Conservation (phyloP, 306 rosid genomes). For the Cyclanthera cordifolia region DNA sequence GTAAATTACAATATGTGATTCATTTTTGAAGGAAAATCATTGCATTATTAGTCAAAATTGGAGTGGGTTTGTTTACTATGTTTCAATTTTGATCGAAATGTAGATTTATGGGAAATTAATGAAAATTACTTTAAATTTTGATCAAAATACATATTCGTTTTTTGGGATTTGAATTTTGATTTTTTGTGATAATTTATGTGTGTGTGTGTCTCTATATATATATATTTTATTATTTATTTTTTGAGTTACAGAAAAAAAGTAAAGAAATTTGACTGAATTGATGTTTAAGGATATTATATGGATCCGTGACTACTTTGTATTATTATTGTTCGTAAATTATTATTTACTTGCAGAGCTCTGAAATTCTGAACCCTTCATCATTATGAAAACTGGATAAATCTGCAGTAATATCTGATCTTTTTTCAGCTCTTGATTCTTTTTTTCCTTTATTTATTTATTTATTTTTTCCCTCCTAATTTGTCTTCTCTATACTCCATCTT, state of each 20-base stretch:
- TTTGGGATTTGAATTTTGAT: no score
- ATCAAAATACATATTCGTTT: neutral
- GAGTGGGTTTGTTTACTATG: no score
- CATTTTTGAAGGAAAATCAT: neutral
- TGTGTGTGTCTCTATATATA: no score
- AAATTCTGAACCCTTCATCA: neutral
- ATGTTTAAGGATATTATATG: neutral
- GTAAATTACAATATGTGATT: neutral
- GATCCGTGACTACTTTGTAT: neutral
- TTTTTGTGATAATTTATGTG: neutral
- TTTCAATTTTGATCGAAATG: no score
- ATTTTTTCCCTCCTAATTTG: neutral
- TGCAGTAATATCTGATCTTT: neutral
- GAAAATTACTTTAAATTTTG: neutral
- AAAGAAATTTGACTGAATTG: neutral
- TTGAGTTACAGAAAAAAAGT: neutral
- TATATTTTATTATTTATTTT: no score
- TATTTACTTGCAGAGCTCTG: constrained; percentile 6
- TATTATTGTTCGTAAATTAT: constrained; percentile 19
- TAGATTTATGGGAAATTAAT: neutral
- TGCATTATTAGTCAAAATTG: neutral
- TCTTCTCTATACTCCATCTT: neutral
- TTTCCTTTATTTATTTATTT: neutral
- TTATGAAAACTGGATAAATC: constrained; percentile 15
- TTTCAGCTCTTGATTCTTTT: neutral